Base-by-base conservation (phyloP, 73 alveolate genomes). In the Paramecium biaurelia region DNA sequence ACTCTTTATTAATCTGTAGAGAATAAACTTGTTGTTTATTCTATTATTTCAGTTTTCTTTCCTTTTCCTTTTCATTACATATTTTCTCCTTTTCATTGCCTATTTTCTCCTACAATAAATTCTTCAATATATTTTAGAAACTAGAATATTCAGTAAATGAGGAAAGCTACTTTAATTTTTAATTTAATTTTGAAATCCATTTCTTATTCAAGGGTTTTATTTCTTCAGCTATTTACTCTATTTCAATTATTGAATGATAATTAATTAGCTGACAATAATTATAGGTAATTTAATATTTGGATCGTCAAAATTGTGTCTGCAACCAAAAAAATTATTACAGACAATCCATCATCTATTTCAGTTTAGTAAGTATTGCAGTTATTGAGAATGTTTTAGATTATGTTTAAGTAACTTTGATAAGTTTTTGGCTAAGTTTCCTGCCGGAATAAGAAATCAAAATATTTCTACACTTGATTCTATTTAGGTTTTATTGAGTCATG, bases 241-340 rank as follows among this genome's bases (percentile, higher is more conserved):
- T 53, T n/a, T 53, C 68, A 53, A 53, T 4, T 53, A 18, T 20
- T 18, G 0, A 53, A 0, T 53, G 3, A 53, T 53, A 15, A 4
- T 53, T 0, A 53, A 53, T 53, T 53, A 53, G 1, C 58, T 4
- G 24, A 47, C 18, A 15, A 15, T 24, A 14, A 47, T 47, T 3
- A 47, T 14, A 47, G 15, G 97, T 97, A 72, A 96, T 93, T 88
- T 94, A 47, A 12, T 92, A 21, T 95, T 98, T 15, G 86, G 58
- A 37, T 34, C 15, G 14, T 72, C 86, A 37, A 72, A 72, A 20
- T 72, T 72, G 93, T 97, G 79, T 92, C 98, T 96, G 7, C 99
- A 99, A n/a, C 98, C 96, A 34, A 98, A 93, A 56, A 97, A 93
- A 30, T 97, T 97, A 20, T 97, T 76, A 86, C 93, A 57, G 93